Conservation (phyloP, 768 basidiomycete species). For the Hirschioporus abietinus region DNA sequence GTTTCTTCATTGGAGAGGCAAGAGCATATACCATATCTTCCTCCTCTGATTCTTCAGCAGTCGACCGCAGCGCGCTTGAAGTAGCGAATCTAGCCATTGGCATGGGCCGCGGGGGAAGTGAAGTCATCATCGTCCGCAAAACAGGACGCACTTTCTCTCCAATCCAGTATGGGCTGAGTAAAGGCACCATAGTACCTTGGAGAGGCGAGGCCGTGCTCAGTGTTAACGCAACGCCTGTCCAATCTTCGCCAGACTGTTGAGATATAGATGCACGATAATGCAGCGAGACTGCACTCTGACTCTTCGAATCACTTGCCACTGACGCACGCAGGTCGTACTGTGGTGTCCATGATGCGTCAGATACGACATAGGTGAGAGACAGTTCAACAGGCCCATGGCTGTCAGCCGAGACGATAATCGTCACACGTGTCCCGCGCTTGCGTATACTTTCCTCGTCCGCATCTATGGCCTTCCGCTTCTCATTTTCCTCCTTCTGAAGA, state of each 20-base stretch:
- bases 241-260: conserved; percentile 59
- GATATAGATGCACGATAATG: conserved; percentile 50
- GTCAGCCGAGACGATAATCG: conserved; percentile 39
- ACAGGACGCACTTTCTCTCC: background rate
- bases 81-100: background rate
- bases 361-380: conserved; percentile 53
- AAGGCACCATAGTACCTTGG: conserved; percentile 14
- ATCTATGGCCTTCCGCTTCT: conserved; percentile 10
- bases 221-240: conserved; percentile 44
- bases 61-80: background rate
- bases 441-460: conserved; percentile 25
- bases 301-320: conserved; percentile 35
- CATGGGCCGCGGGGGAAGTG: background rate
- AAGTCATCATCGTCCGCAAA: background rate
- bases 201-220: conserved; percentile 39
- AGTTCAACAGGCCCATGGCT: conserved; percentile 33
- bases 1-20: background rate
- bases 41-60: background rate
- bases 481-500: conserved; percentile 7
- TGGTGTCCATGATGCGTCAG: conserved; percentile 44
- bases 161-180: conserved; percentile 7
- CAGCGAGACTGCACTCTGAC: conserved; percentile 38
- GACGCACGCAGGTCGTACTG: conserved; percentile 56
- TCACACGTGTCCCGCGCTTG: conserved; percentile 26
- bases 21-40: background rate